Base-by-base conservation (phyloP, 1,139 yeast genomes). In the Candida labiduridarum region DNA sequence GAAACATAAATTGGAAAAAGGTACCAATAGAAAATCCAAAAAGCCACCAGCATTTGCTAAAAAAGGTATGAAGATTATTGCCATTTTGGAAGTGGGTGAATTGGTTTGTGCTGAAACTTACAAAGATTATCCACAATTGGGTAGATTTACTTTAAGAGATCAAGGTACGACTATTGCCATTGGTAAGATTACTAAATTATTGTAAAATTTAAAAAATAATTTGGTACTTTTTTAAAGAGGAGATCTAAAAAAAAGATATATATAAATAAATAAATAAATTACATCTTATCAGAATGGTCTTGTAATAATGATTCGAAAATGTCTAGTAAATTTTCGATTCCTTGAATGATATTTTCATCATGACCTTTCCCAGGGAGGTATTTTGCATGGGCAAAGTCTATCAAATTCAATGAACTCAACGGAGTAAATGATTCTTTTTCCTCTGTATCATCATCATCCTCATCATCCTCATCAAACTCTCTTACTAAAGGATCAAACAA, bases 11-110 rank as follows among this genome's bases (percentile, higher is more conserved):
- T 80, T 94, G 64, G 97, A 94, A 71, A 92, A 88, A 78, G 97
- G 97, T 56, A 92, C 99, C 51, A 92, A 92, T 80, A 87, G 97
- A 77, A 89, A 86, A 72, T 89, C 96, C 55, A 94, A 91, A 82
- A 91, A 89, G 70, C 89, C 99, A 41, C 99, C 99, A 53, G 96
- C 97, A 48, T 94, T 91, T 70, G 99, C 99, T 58, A 94, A 92
- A 75, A 90, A 90, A 82, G 99, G 99, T 62, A 94, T 94, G 98
- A 92, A 90, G 84, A 84, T 94, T 61, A 91, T 94, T 69, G 99
- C 98, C 38, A 82, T 87, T 45, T 78, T 94, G 64, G 97, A 92
- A 72, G 80, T 90, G 16, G 78, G 83, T 47, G 92, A 85, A 61
- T 90, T 96, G 22, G 89, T 94, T 39, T 94, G 98, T 78, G 87